These are phyloP conservation scores for Medicago truncatula DNA, from an alignment of 306 rosid genomes.

Conservation along the genomic window MtrunA17r5.0-ANR NC_053047.1:36218001-36218500, in stretches of 20 bases:
- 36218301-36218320: too few species aligned
- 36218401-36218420: too few species aligned
- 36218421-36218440: too few species aligned
- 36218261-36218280: not conserved
- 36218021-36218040: conserved; percentile 24
- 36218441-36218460: too few species aligned
- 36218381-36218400: too few species aligned
- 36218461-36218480: too few species aligned
- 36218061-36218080: conserved; percentile 8
- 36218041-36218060: conserved; percentile 40
- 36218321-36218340: too few species aligned
- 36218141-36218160: conserved; percentile 4
- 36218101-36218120: not conserved
- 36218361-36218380: too few species aligned
- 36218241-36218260: not conserved
- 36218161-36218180: not conserved
- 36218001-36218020: conserved; percentile 47
- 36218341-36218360: too few species aligned
- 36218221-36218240: not conserved
- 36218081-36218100: not conserved
- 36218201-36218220: not conserved
- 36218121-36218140: conserved; percentile 50
- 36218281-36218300: not conserved
- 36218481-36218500: too few species aligned
- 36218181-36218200: too few species aligned